Evolutionary conservation across 352 stramenopile species (phyloP), one percentile per base, ranked within the genome.

Genomic region (Globisporangium lucens): DNA sequence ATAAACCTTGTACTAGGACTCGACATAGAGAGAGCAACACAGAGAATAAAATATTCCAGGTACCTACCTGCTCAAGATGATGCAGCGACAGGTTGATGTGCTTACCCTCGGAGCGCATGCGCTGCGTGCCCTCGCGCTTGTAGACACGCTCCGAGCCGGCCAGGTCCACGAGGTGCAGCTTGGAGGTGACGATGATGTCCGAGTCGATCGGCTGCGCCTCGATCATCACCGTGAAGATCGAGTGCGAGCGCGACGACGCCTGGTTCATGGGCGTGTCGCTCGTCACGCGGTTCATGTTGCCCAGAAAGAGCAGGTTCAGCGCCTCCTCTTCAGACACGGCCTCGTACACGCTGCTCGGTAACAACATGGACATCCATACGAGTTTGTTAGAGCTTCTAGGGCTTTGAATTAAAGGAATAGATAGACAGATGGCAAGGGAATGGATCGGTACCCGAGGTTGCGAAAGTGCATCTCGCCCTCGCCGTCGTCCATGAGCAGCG

Each of bases 231-330:
- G 91, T 98, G 69, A 99, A 99, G 38, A 99, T 96, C 52, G 96
- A 98, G 74, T 99, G 96, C 43, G 91, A 98, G 30, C 96, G 93
- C 2, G 89, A 98, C 0, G 91, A 98, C 4, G 93, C 83, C 76
- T 98, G 83, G 80, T 99, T 99, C 96, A 99, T 98, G 0, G 96
- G 91, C 10, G 96, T 99, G 61, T 98, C 94, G 51, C 91, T 95
- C 36, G 98, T 98, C 29, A 97, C 94, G 9, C 96, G 90, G 73
- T 99, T 99, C 65, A 96, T 98, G 72, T 99, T 97, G 22, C 97
- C 97, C 15, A 98, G 75, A 66, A 98, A 99, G 12, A 99, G 80
- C 57, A 98, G 72, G 68, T 99, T 98, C 10, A 99, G 72, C 9
- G 96, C 96, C 52, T 99, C 95, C 69, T 98, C 91, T 63, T 98